Percentiles rank a stretch among this genome's conserved stretches.
These are phyloP conservation scores for Paraconiothyrium sp. DNA, from an alignment of 2,329 filamentous ascomycete genomes.

Conservation along the genomic window DNA sequence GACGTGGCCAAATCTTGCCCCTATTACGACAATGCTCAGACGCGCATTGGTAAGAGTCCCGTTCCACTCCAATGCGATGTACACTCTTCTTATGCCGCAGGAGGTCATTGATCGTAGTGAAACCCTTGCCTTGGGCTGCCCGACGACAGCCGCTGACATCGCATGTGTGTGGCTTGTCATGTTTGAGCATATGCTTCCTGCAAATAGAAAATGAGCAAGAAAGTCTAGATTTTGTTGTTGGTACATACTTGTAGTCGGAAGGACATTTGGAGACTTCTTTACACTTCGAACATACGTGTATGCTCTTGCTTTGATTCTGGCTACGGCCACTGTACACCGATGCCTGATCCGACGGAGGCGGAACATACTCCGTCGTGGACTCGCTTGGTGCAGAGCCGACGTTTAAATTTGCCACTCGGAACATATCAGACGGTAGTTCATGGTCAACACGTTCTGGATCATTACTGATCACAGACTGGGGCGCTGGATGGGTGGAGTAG, in stretches of 20 bases:
- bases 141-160: constrained; percentile 65
- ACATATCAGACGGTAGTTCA: constrained; percentile 29
- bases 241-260: constrained; percentile 51
- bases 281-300: constrained; percentile 34
- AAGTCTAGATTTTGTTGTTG: background rate
- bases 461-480: constrained; percentile 44
- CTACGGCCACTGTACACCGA: constrained; percentile 41
- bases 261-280: constrained; percentile 40
- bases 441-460: constrained; percentile 35
- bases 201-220: constrained; percentile 22
- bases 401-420: constrained; percentile 28
- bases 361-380: constrained; percentile 25
- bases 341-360: constrained; percentile 31
- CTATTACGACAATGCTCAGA: constrained; percentile 65
- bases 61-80: constrained; percentile 63
- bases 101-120: constrained; percentile 82
- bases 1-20: constrained; percentile 78
- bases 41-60: constrained; percentile 68
- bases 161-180: constrained; percentile 75
- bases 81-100: constrained; percentile 79
- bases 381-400: constrained; percentile 29
- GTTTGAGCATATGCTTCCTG: constrained; percentile 79
- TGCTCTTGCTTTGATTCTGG: constrained; percentile 23
- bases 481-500: constrained; percentile 39
- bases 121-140: constrained; percentile 63